Conservation (phyloP, 2,329 filamentous ascomycete species). For the Alternaria burnsii region DNA sequence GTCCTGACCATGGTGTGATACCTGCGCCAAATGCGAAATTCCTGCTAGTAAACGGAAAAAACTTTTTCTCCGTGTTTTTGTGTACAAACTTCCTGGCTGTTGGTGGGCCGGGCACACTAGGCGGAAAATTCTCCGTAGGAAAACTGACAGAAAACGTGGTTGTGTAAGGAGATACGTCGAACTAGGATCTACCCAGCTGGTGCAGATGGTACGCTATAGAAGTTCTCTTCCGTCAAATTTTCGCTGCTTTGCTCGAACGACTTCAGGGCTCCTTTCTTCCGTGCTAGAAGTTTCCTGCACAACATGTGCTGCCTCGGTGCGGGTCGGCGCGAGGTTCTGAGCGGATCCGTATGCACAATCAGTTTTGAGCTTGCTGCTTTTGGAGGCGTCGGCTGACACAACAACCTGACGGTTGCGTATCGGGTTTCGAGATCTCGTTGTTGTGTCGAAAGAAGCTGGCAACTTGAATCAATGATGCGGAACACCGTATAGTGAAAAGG, state of each 20-base stretch:
- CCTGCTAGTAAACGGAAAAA: slow-evolving; percentile 1
- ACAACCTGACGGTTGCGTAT: not conserved
- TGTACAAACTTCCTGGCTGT: not conserved
- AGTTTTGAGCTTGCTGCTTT: not conserved
- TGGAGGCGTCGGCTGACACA: not conserved
- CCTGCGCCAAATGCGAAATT: not conserved
- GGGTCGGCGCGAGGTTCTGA: slow-evolving; percentile 1
- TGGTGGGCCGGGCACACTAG: slow-evolving; percentile 7
- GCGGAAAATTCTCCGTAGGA: slow-evolving; percentile 7
- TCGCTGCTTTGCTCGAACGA: slow-evolving; percentile 2
- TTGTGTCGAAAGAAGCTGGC: not conserved
- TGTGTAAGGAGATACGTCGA: not conserved
- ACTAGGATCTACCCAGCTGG: not conserved
- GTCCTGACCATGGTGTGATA: not conserved
- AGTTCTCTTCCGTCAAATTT: not conserved
- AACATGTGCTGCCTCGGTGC: slow-evolving; percentile 11
- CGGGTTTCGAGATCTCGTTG: not conserved
- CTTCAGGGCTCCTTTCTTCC: slow-evolving; percentile 3
- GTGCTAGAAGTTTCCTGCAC: slow-evolving; percentile 9
- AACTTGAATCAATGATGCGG: not conserved
- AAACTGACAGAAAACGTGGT: slow-evolving; percentile 1
- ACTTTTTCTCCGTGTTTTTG: not conserved
- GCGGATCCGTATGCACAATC: slow-evolving; percentile 2
- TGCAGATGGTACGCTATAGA: not conserved
- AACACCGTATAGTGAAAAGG: not conserved